Evolutionary conservation across 2,329 filamentous ascomycete species (phyloP).

Genomic region (Diplodia sapinea): DNA sequence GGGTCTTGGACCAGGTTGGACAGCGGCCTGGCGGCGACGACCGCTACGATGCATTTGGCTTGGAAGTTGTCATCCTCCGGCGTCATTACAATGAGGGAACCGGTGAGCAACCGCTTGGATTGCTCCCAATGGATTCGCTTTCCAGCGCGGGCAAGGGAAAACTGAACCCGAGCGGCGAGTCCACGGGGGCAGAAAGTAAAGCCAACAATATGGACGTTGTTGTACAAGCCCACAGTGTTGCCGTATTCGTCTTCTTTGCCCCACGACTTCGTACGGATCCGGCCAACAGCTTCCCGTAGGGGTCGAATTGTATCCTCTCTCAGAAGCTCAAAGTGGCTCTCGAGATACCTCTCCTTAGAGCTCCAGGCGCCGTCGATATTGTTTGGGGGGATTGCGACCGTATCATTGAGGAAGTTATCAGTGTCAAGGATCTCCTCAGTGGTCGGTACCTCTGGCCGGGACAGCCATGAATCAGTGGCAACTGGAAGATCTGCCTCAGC

Average conservation of each 20-base stretch:
- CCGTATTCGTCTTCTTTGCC: slow-evolving; percentile 62
- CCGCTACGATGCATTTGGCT: slow-evolving; percentile 70
- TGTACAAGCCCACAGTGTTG: slow-evolving; percentile 46
- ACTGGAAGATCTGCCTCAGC: background rate
- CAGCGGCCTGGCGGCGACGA: slow-evolving; percentile 73
- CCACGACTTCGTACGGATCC: slow-evolving; percentile 58
- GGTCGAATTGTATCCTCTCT: slow-evolving; percentile 75
- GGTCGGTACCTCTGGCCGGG: slow-evolving; percentile 61
- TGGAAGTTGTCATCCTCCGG: slow-evolving; percentile 66
- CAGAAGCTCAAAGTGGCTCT: slow-evolving; percentile 75
- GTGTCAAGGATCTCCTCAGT: slow-evolving; percentile 58
- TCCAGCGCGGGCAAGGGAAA: slow-evolving; percentile 69
- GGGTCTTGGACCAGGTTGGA: slow-evolving; percentile 68
- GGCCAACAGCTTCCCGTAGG: slow-evolving; percentile 69
- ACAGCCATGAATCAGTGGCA: slow-evolving; percentile 2
- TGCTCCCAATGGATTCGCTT: slow-evolving; percentile 73
- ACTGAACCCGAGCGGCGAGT: slow-evolving; percentile 70
- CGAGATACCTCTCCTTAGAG: slow-evolving; percentile 69
- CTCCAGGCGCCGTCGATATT: slow-evolving; percentile 59
- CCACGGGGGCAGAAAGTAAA: slow-evolving; percentile 68
- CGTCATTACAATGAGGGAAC: slow-evolving; percentile 62
- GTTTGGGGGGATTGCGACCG: slow-evolving; percentile 37
- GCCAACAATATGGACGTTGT: slow-evolving; percentile 35
- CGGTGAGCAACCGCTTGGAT: slow-evolving; percentile 62
- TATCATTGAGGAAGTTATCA: background rate